Conservation (phyloP, 2,329 filamentous ascomycete genomes). For the Cercospora beticola region DNA sequence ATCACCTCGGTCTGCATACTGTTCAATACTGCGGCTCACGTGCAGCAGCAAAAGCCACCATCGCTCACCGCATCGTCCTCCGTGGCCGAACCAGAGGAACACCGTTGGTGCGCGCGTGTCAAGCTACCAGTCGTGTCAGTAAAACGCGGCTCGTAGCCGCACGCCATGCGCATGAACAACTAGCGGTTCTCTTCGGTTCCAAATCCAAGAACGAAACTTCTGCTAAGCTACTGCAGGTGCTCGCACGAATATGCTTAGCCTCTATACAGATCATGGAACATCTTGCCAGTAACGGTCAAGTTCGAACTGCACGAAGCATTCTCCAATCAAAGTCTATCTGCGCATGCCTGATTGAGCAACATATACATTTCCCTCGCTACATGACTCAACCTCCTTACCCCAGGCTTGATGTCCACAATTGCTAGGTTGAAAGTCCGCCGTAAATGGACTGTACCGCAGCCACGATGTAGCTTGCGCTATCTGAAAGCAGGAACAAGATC, state of each 20-base stretch:
- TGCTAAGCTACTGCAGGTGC: slow-evolving; percentile 4
- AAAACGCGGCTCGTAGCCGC: background rate
- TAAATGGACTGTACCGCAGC: background rate
- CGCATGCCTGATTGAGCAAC: background rate
- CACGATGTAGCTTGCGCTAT: background rate
- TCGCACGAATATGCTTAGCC: background rate
- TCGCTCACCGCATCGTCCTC: background rate
- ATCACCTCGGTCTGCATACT: background rate
- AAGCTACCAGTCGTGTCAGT: background rate
- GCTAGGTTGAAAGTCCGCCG: background rate
- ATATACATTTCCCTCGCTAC: background rate
- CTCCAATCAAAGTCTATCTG: background rate
- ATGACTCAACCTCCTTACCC: background rate
- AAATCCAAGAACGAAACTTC: background rate
- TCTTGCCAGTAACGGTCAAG: background rate
- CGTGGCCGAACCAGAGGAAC: background rate
- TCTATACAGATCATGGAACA: background rate
- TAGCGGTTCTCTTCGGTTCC: background rate
- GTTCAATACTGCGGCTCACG: background rate
- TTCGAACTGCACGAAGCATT: background rate
- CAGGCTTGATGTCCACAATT: background rate
- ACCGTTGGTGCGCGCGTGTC: background rate
- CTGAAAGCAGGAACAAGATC: background rate
- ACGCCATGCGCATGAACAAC: background rate
- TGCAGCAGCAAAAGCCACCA: background rate